phyloP scores from a whole-genome alignment of 106 monocot species.

The Vanilla planifolia region DNA sequence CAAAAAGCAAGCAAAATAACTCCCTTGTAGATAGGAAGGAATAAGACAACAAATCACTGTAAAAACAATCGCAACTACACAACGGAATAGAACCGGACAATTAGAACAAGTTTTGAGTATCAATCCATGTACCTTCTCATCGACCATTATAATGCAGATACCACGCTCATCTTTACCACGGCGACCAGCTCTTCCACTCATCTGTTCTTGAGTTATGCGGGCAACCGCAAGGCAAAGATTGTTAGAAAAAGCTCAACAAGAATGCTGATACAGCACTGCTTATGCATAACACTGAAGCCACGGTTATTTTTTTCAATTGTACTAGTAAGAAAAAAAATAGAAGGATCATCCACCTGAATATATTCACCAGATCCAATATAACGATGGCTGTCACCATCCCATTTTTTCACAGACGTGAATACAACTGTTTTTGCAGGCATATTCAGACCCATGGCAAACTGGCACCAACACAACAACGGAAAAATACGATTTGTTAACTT shows the following conservation, averaged over 20 bases:
- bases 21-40: too few relatives aligned
- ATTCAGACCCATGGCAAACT: slow-evolving; percentile 99
- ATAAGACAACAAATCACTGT: too few relatives aligned
- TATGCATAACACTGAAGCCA: neutral
- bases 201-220: slow-evolving; percentile 31
- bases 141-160: slow-evolving; percentile 97
- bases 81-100: neutral
- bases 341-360: slow-evolving; percentile 59
- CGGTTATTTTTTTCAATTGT: neutral
- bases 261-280: neutral
- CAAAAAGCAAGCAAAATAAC: neutral
- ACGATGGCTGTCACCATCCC: slow-evolving; percentile 96
- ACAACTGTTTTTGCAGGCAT: slow-evolving; percentile 99
- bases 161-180: slow-evolving; percentile 99
- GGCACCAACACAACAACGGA: slow-evolving; percentile 13
- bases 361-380: slow-evolving; percentile 94
- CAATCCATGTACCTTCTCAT: slow-evolving; percentile 60
- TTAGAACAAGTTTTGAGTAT: neutral
- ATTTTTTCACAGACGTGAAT: slow-evolving; percentile 94
- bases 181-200: slow-evolving; percentile 98
- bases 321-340: neutral
- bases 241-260: neutral
- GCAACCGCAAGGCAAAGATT: slow-evolving; percentile 1
- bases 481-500: neutral
- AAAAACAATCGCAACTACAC: neutral